Conservation (phyloP, 73 alveolate species). For the Halteria grandinella region DNA sequence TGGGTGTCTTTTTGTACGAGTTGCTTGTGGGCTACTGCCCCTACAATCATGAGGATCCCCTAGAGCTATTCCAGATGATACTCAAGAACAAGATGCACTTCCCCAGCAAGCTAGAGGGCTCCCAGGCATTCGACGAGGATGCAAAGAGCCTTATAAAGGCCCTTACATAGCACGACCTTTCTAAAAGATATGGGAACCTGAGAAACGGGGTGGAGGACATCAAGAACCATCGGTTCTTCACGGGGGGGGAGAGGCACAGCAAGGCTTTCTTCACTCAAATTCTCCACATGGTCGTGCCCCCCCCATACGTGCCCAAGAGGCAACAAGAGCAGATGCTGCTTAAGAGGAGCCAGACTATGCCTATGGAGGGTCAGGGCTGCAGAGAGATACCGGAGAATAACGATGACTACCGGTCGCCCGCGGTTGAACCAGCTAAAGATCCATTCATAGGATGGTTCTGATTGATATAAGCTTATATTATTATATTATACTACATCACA, state of each 20-base stretch:
- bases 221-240: conserved; percentile 69
- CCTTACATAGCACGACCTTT: conserved; percentile 54
- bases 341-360: conserved; percentile 31
- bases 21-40: conserved; percentile 65
- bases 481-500: too few species aligned
- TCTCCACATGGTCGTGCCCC: conserved; percentile 17
- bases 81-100: conserved; percentile 8
- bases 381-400: conserved; percentile 22
- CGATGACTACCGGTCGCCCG: conserved; percentile 59
- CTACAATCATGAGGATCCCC: conserved; percentile 64
- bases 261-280: conserved; percentile 49
- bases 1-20: conserved; percentile 73
- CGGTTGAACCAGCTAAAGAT: conserved; percentile 80
- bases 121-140: background rate
- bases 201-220: conserved; percentile 68
- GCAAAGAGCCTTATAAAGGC: conserved; percentile 54
- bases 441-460: conserved; percentile 88
- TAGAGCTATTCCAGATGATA: conserved; percentile 29
- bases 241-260: too few species aligned
- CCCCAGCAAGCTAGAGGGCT: too few species aligned
- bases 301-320: conserved; percentile 42
- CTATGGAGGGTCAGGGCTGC: conserved; percentile 7
- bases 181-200: conserved; percentile 61
- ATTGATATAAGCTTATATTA: too few species aligned
- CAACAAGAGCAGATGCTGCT: too few species aligned